A percentile compares a stretch with the other conserved stretches of the same genome.
Evolutionary conservation across 2,329 filamentous ascomycete species (phyloP).

Genomic region (Xylaria sp.): DNA sequence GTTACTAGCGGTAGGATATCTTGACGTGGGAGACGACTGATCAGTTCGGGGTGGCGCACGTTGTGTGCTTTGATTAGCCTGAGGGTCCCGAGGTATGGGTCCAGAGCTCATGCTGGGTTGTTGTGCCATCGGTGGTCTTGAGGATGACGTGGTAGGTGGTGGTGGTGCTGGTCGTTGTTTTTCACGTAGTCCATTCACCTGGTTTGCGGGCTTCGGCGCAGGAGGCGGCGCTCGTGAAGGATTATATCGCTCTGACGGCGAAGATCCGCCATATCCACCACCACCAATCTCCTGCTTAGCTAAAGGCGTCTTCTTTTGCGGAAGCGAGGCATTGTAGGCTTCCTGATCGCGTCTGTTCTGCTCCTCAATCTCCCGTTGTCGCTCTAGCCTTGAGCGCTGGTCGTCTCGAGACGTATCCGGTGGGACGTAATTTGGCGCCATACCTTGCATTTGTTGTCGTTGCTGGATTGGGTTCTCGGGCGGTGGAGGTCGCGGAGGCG

Average conservation of each 20-base stretch:
- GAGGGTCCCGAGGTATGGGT: constrained; percentile 54
- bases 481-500: constrained; percentile 58
- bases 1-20: constrained; percentile 68
- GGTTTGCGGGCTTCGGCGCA: constrained; percentile 71
- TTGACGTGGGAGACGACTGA: constrained; percentile 63
- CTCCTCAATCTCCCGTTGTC: constrained; percentile 69
- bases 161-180: constrained; percentile 82
- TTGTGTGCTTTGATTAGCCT: constrained; percentile 54
- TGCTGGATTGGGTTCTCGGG: constrained; percentile 61
- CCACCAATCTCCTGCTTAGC: constrained; percentile 89
- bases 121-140: constrained; percentile 60
- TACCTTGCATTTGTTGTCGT: constrained; percentile 68
- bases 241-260: constrained; percentile 77
- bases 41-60: constrained; percentile 59
- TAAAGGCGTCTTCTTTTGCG: constrained; percentile 80
- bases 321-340: constrained; percentile 89
- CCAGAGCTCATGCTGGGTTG: constrained; percentile 63
- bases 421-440: constrained; percentile 64
- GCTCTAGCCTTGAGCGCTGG: constrained; percentile 70
- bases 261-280: constrained; percentile 64
- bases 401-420: constrained; percentile 65
- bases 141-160: constrained; percentile 61
- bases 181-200: constrained; percentile 68
- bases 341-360: constrained; percentile 80
- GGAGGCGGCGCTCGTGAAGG: constrained; percentile 86